Percentiles rank a stretch among this genome's conserved stretches.
Conservation (phyloP, 371 early-diverging fungal genomes). For the Chytridiales sp. region DNA sequence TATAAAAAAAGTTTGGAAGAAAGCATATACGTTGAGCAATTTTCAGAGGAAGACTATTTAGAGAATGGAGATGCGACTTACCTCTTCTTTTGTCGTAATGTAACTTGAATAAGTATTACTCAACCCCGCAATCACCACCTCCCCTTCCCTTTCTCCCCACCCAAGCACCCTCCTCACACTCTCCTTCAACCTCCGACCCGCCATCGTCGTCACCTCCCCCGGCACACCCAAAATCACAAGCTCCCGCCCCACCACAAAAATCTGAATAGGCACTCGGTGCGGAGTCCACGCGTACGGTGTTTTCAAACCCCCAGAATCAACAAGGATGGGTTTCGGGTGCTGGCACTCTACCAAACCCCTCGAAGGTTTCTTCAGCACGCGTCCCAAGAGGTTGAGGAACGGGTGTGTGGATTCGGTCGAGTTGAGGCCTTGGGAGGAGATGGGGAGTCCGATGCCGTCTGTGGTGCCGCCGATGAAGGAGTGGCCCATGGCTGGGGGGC, state of each 20-base stretch:
- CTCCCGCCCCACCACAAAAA: conserved; percentile 43
- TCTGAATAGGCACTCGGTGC: conserved; percentile 49
- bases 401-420: conserved; percentile 18
- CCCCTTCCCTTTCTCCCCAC: too few relatives aligned
- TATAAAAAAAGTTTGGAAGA: too few relatives aligned
- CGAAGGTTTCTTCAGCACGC: conserved; percentile 40
- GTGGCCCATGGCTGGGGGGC: conserved; percentile 39
- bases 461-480: conserved; percentile 62
- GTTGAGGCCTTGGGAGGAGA: conserved; percentile 16
- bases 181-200: conserved; percentile 54
- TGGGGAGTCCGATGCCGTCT: conserved; percentile 38
- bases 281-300: conserved; percentile 58
- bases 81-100: conserved; percentile 56
- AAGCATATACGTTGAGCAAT: too few relatives aligned
- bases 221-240: conserved; percentile 57
- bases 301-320: conserved; percentile 57
- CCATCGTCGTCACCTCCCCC: conserved; percentile 66
- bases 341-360: conserved; percentile 50
- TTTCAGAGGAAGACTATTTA: too few relatives aligned
- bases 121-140: conserved; percentile 56
- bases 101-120: conserved; percentile 49
- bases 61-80: too few relatives aligned
- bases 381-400: conserved; percentile 41
- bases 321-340: conserved; percentile 56
- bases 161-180: conserved; percentile 35